A percentile compares a stretch with the other conserved stretches of the same genome.
phyloP scores from a whole-genome alignment of 1,139 yeast genomes.

The Blastobotrys elegans region DNA sequence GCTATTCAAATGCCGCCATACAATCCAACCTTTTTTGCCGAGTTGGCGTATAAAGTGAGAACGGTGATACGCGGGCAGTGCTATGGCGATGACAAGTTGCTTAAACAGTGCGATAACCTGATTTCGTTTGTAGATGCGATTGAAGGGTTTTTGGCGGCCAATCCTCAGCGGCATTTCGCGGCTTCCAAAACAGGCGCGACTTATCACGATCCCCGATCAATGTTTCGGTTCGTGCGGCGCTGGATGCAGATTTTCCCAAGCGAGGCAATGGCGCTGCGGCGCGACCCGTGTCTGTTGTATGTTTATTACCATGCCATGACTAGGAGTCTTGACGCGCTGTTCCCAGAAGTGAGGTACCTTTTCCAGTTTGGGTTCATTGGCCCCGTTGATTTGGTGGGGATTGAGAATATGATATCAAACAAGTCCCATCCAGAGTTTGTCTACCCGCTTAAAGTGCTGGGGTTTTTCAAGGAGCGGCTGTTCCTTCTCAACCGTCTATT shows the following conservation, averaged over 20 bases:
- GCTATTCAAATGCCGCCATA: constrained; percentile 38
- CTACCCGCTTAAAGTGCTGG: constrained; percentile 34
- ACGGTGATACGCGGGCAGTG: constrained; percentile 15
- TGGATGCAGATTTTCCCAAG: constrained; percentile 32
- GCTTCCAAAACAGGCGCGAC: constrained; percentile 18
- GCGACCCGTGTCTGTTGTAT: constrained; percentile 21
- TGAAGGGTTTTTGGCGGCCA: constrained; percentile 18
- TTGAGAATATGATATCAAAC: constrained; percentile 20
- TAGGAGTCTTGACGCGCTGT: constrained; percentile 33
- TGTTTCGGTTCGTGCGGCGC: constrained; percentile 26
- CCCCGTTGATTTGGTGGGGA: constrained; percentile 32
- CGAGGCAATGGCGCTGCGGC: constrained; percentile 20
- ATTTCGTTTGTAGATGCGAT: constrained; percentile 21
- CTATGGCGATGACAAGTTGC: not conserved
- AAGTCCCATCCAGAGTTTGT: constrained; percentile 20
- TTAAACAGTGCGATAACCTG: constrained; percentile 18
- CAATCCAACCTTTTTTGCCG: constrained; percentile 33
- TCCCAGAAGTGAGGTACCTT: constrained; percentile 38
- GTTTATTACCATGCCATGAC: constrained; percentile 36
- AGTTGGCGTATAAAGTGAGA: constrained; percentile 26
- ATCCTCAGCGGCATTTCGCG: constrained; percentile 13
- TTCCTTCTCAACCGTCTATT: constrained; percentile 29
- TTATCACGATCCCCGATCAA: constrained; percentile 24
- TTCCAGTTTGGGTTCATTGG: constrained; percentile 38
- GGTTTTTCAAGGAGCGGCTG: constrained; percentile 35